Base-by-base conservation (phyloP, 345 rosid genomes). In the Noccaea bulbosa region DNA sequence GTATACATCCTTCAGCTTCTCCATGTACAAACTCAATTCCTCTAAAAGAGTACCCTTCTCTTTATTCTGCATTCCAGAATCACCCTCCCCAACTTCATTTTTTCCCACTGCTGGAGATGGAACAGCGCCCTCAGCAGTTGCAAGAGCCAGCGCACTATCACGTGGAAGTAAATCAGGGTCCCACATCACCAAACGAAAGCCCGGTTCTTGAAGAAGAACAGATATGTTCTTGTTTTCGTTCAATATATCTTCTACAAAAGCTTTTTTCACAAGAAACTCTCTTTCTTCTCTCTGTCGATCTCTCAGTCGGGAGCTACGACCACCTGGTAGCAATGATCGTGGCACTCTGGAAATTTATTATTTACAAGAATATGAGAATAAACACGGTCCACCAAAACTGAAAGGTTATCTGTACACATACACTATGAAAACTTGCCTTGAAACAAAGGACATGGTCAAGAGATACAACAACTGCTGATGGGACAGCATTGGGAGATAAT, bases 401-500 rank as follows among this genome's bases (percentile, higher is more conserved):
- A 14, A 27, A 46, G 14, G 46, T 60, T 43, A 62, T 40, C 16
- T 51, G 50, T 34, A 70, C 44, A 75, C 33, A 50, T 53, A 38
- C 41, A 20, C 35, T 39, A 59, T 45, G 55, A 44, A 37, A 66
- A 41, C 87, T 80, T 40, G 88, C 99, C 98, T 94, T 63, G 88
- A 85, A 70, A 87, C 89, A 71, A 94, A 94, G 15, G 99, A 94
- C 98, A 94, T 94, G 16, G 99, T 94, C 88, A 94, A 80, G 73
- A 94, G 88, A 84, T 94, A 94, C 22, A 94, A 74, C 53, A 94
- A 88, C 79, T 94, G 99, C 80, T 92, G 97, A 84, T 94, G 99
- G 43, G 99, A 94, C 72, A 94, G 93, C 99, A 94, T 94, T 27
- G 99, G 99, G 69, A 94, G 92, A 85, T 89, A 94, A 83, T 90